Percentiles rank a stretch among this genome's conserved stretches.
Evolutionary conservation across 148 eudicot genomes (phyloP).

Genomic region (Arctostaphylos glauca): DNA sequence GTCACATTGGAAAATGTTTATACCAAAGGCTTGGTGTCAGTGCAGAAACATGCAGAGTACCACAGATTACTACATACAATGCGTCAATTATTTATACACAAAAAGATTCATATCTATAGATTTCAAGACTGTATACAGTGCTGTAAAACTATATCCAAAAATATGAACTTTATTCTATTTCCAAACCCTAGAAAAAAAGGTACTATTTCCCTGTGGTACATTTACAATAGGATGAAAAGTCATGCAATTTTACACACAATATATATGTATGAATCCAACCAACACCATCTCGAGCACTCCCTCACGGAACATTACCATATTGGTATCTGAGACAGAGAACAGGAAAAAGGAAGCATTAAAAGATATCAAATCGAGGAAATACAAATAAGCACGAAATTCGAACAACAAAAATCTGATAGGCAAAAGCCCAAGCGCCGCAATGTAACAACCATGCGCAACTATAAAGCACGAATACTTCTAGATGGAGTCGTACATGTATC

Average conservation of each 20-base stretch:
- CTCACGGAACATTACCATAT: not conserved
- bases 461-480: too few species aligned
- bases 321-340: not conserved
- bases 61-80: too few species aligned
- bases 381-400: conserved; percentile 11
- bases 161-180: too few species aligned
- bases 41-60: too few species aligned
- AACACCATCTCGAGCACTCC: not conserved
- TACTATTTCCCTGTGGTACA: conserved; percentile 6
- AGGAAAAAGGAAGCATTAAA: not conserved
- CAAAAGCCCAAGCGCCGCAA: not conserved
- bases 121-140: too few species aligned
- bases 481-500: too few species aligned
- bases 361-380: not conserved
- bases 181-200: not conserved
- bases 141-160: too few species aligned
- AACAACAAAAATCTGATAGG: not conserved
- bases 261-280: not conserved
- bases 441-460: not conserved
- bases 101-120: too few species aligned
- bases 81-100: too few species aligned
- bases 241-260: not conserved
- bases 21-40: too few species aligned
- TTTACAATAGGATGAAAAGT: not conserved
- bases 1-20: too few species aligned